Evolutionary conservation across 2,329 filamentous ascomycete genomes (phyloP), one percentile per base, ranked within the genome.

Genomic region (Akanthomyces lecanii): DNA sequence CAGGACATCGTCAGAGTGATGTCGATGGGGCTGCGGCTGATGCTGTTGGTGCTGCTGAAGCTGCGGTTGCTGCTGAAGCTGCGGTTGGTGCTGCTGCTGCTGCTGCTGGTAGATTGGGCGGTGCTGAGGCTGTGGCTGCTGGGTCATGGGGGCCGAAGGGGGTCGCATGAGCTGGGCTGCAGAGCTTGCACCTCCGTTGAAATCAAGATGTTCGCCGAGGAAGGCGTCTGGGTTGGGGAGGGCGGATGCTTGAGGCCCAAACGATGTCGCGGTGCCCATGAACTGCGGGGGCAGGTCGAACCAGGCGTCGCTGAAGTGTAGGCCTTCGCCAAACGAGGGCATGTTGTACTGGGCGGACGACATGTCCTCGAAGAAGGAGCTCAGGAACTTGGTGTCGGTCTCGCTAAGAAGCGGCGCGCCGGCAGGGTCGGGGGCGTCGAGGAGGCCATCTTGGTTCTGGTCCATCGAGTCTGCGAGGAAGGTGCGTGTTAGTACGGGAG

Each of bases 371-470:
- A 88, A 85, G 69, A 87, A 87, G 66, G 72, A 77, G 64, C 82
- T 80, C 21, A 91, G 77, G 64, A 83, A 76, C 67, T 81, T 85
- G 59, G 78, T 82, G 70, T 88, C 85, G 64, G 79, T 83, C 68
- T 87, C 85, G 67, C 85, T 83, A 65, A 91, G 81, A 47, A 91
- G 79, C 21, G 87, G 84, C 44, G 82, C 82, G n/a, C 87, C 88
- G 3, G 87, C 84, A 54, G 85, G 85, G 57, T 85, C 84, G 50
- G 87, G 86, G 60, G 86, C 81, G 67, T 83, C 79, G 62, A 79
- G 76, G 61, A 79, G 77, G 28, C 80, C 77, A 61, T 80, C 78
- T 66, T 80, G 75, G 67, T 74, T 70, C 58, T 72, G 68, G 69
- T 81, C 76, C 67, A 82, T 74, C 51, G 75, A 71, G 72, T 83